These are phyloP conservation scores for Alternaria triticimaculans DNA, from an alignment of 2,329 filamentous ascomycete genomes.

Conservation along the genomic window DNA sequence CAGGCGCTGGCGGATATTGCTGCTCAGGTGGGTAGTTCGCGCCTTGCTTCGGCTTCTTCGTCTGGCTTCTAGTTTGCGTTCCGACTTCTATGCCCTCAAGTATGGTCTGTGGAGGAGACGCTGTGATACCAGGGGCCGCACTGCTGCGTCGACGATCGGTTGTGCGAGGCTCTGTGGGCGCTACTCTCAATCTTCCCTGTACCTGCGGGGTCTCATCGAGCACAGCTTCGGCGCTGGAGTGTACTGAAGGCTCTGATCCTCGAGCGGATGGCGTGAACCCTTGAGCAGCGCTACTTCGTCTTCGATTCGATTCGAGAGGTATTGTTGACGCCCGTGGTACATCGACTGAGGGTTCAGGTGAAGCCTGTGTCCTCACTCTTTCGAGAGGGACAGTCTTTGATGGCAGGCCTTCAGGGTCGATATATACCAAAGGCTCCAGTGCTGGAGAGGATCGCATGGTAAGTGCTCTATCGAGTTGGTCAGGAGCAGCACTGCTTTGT, in stretches of 20 bases:
- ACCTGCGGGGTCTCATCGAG: neutral
- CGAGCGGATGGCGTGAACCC: neutral
- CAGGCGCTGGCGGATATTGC: constrained; percentile 32
- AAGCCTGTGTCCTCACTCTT: neutral
- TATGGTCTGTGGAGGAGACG: constrained; percentile 12
- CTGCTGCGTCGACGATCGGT: neutral
- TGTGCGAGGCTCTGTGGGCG: neutral
- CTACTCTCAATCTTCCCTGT: neutral
- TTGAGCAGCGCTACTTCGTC: constrained; percentile 19
- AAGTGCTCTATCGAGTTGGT: constrained; percentile 3
- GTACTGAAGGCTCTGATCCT: constrained; percentile 11
- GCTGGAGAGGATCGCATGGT: constrained; percentile 11
- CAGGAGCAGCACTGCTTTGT: neutral
- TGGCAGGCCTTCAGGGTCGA: neutral
- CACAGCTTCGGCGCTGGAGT: neutral
- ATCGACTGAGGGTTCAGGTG: constrained; percentile 2
- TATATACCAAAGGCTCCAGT: constrained; percentile 4
- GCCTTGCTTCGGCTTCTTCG: constrained; percentile 14
- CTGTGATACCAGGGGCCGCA: constrained; percentile 10
- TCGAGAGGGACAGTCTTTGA: neutral
- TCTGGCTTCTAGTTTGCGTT: neutral
- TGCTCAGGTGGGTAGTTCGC: constrained; percentile 20
- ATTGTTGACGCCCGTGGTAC: constrained; percentile 8
- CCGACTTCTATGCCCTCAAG: neutral
- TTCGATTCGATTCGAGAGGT: neutral